phyloP scores from a whole-genome alignment of 164 flowering plant species.

The Annona cherimola region DNA sequence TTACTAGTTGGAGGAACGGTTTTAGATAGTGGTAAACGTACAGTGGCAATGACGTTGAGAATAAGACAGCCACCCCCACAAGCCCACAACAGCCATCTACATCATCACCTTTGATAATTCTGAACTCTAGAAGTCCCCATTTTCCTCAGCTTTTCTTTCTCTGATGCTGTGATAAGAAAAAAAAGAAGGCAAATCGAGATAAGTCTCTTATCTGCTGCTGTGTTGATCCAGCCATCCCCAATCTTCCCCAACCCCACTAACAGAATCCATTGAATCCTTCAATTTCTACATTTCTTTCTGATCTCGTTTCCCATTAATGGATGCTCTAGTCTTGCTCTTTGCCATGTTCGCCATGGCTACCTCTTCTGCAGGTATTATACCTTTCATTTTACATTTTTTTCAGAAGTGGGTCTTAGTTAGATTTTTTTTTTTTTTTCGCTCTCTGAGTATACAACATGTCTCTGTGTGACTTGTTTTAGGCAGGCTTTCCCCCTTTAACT shows the following conservation, averaged over 20 bases:
- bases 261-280: background rate
- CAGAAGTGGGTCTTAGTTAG: background rate
- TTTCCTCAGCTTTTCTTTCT: background rate
- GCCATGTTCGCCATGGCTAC: constrained; percentile 28
- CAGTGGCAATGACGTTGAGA: background rate
- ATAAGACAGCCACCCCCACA: background rate
- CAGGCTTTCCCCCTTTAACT: no score
- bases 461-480: no score
- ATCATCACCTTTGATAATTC: background rate
- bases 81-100: background rate
- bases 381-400: background rate
- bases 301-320: constrained; percentile 16
- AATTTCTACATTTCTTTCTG: background rate
- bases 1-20: no score
- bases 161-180: background rate
- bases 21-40: background rate
- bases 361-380: constrained; percentile 22
- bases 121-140: background rate
- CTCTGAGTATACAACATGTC: no score
- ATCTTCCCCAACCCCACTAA: background rate
- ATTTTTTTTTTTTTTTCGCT: no score
- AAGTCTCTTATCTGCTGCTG: background rate
- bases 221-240: background rate
- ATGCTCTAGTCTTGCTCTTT: constrained; percentile 15
- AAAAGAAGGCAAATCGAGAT: background rate